Evolutionary conservation across 2,329 filamentous ascomycete genomes (phyloP).

Genomic region (Colletotrichum chrysophilum): DNA sequence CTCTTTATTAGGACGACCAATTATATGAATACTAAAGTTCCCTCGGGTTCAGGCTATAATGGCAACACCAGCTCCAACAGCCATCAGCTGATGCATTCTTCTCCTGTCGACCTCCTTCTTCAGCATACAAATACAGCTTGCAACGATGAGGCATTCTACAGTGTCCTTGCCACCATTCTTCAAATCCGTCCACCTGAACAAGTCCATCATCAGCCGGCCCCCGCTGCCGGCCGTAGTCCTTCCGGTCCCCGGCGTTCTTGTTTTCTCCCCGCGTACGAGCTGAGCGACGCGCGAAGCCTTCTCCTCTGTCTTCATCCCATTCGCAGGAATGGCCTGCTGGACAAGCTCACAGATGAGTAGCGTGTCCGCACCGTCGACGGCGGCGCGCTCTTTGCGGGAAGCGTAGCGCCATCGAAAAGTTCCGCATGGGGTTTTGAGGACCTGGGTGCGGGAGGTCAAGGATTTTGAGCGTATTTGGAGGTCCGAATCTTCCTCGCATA

Average conservation of each 20-base stretch:
- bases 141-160: slow-evolving; percentile 55
- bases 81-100: slow-evolving; percentile 54
- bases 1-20: neutral
- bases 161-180: slow-evolving; percentile 43
- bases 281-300: slow-evolving; percentile 40
- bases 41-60: slow-evolving; percentile 6
- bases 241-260: slow-evolving; percentile 44
- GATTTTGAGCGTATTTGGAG: slow-evolving; percentile 37
- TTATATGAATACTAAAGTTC: neutral
- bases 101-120: slow-evolving; percentile 70
- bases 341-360: slow-evolving; percentile 58
- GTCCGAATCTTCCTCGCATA: slow-evolving; percentile 12
- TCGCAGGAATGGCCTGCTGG: slow-evolving; percentile 33
- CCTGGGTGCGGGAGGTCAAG: slow-evolving; percentile 50
- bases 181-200: slow-evolving; percentile 36
- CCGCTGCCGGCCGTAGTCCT: slow-evolving; percentile 53
- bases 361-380: slow-evolving; percentile 40
- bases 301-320: slow-evolving; percentile 12
- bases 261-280: slow-evolving; percentile 44
- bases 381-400: slow-evolving; percentile 48
- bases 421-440: slow-evolving; percentile 53
- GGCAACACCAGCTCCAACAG: slow-evolving; percentile 39
- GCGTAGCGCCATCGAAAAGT: slow-evolving; percentile 63
- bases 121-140: slow-evolving; percentile 65
- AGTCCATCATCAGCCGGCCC: slow-evolving; percentile 50